phyloP scores from a whole-genome alignment of 306 rosid species.

The Rosa rugosa region DNA sequence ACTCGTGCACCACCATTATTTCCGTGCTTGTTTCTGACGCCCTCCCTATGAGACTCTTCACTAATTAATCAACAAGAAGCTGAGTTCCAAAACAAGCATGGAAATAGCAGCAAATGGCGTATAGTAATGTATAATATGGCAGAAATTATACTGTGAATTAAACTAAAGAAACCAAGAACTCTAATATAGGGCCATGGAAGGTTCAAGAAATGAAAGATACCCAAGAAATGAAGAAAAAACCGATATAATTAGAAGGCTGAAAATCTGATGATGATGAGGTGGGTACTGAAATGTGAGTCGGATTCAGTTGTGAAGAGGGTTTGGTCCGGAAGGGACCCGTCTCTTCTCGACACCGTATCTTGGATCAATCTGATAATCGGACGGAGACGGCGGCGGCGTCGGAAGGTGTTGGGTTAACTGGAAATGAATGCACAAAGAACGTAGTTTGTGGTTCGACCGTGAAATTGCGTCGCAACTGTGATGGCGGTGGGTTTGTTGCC shows the following conservation, averaged over 20 bases:
- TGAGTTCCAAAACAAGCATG: slow-evolving; percentile 59
- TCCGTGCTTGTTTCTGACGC: slow-evolving; percentile 72
- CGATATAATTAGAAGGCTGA: slow-evolving; percentile 6
- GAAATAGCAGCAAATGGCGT: slow-evolving; percentile 40
- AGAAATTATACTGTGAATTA: not conserved
- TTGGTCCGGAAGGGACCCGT: slow-evolving; percentile 89
- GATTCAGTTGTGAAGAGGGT: slow-evolving; percentile 90
- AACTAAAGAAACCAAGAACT: not conserved
- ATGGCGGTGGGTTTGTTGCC: slow-evolving; percentile 5
- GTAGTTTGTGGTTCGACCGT: slow-evolving; percentile 15
- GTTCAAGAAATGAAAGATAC: not conserved
- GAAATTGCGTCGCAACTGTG: slow-evolving; percentile 58
- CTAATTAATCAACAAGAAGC: not conserved
- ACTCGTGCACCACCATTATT: slow-evolving; percentile 29
- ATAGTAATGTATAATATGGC: not conserved
- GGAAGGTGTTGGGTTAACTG: slow-evolving; percentile 30
- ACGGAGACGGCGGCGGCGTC: slow-evolving; percentile 26
- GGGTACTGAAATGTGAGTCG: not conserved
- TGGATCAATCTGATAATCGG: slow-evolving; percentile 49
- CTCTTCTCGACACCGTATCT: slow-evolving; percentile 85
- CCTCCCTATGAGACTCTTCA: not conserved
- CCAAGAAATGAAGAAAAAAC: slow-evolving; percentile 14
- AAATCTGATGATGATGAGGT: not conserved
- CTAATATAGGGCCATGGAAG: not conserved
- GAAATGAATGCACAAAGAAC: slow-evolving; percentile 63